A percentile compares a stretch with the other conserved stretches of the same genome.
phyloP scores from a whole-genome alignment of 179 eudicot species.

The Heliamphora ciliata region DNA sequence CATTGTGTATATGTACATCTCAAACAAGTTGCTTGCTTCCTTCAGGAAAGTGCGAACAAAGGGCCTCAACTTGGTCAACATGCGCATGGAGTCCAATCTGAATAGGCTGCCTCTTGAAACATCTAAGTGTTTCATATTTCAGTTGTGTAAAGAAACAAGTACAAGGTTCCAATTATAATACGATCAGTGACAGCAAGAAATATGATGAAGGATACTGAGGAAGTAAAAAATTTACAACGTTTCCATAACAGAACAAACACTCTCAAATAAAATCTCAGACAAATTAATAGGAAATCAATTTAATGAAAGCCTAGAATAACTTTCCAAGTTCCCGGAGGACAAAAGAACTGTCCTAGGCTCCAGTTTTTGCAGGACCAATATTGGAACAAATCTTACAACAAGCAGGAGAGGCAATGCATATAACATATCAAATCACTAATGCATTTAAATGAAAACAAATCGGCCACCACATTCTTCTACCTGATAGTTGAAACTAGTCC shows the following conservation, averaged over 20 bases:
- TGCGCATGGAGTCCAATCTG: constrained; percentile 56
- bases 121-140: constrained; percentile 30
- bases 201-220: background rate
- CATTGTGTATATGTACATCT: constrained; percentile 96
- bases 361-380: background rate
- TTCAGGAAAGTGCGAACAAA: constrained; percentile 67
- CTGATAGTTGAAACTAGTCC: background rate
- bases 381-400: background rate
- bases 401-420: background rate
- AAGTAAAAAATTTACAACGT: background rate
- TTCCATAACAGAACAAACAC: background rate
- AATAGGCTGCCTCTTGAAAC: constrained; percentile 63
- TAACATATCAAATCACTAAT: background rate
- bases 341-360: background rate
- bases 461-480: background rate
- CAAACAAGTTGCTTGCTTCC: constrained; percentile 73
- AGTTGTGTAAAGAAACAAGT: constrained; percentile 1
- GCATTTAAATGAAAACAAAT: background rate
- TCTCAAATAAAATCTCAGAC: background rate
- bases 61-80: constrained; percentile 96
- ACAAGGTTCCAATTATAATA: background rate
- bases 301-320: background rate
- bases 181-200: constrained; percentile 1
- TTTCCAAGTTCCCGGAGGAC: background rate
- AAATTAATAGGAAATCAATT: background rate